Percentiles rank a stretch among this genome's conserved stretches.
These are phyloP conservation scores for Melastoma candidum DNA, from an alignment of 441 rosid genomes.

Conservation along the genomic window DNA sequence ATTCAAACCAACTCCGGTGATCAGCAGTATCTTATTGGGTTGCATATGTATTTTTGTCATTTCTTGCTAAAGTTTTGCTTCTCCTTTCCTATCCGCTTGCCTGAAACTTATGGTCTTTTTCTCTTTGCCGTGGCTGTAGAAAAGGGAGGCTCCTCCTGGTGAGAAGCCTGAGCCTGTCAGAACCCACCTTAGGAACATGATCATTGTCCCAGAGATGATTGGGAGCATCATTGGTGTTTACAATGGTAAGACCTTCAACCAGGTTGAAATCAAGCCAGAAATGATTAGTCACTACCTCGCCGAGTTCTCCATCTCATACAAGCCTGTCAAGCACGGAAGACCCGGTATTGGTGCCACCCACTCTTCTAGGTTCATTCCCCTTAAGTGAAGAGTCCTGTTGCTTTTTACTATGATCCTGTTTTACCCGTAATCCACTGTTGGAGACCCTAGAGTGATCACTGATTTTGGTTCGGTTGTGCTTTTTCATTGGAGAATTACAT, in stretches of 20 bases:
- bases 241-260: constrained; percentile 14
- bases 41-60: too few relatives aligned
- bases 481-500: too few relatives aligned
- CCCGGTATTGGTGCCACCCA: constrained; percentile 17
- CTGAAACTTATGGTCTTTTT: background rate
- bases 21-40: too few relatives aligned
- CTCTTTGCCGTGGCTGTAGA: background rate
- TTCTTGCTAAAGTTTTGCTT: too few relatives aligned
- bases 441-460: background rate
- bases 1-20: too few relatives aligned
- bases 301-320: constrained; percentile 12
- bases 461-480: too few relatives aligned
- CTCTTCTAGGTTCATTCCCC: constrained; percentile 15
- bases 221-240: constrained; percentile 13
- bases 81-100: too few relatives aligned
- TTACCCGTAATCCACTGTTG: background rate
- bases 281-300: constrained; percentile 13
- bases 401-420: background rate
- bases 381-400: constrained; percentile 1
- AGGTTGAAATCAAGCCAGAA: constrained; percentile 13
- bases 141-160: constrained; percentile 16
- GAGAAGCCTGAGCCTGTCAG: constrained; percentile 16
- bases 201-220: constrained; percentile 12
- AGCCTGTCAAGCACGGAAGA: constrained; percentile 15
- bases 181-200: constrained; percentile 15